A percentile compares a stretch with the other conserved stretches of the same genome.
These are phyloP conservation scores for Aspergillus olivimuriae DNA, from an alignment of 495 filamentous ascomycete genomes.

Conservation along the genomic window DNA sequence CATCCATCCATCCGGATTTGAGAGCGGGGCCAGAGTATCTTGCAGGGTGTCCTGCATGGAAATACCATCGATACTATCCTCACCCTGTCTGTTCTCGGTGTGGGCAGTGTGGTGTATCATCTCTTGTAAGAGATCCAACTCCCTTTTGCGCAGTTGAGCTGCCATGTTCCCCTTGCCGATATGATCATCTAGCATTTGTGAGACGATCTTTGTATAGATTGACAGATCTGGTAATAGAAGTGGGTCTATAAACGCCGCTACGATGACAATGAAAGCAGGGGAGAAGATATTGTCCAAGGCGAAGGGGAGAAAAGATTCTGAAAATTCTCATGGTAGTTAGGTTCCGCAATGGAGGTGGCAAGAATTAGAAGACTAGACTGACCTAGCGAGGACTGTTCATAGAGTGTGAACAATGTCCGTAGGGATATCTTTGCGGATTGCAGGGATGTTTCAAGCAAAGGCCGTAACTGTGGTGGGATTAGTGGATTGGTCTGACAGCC, in stretches of 20 bases:
- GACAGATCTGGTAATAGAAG: conserved; percentile 4
- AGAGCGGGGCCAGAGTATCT: too few species aligned
- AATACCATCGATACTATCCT: too few species aligned
- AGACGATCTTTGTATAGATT: conserved; percentile 1
- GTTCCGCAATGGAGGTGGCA: too few species aligned
- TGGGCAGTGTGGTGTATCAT: background rate
- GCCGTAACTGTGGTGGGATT: background rate
- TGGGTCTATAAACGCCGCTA: conserved; percentile 6
- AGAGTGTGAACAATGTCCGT: background rate
- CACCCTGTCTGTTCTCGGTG: background rate
- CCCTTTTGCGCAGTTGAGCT: background rate
- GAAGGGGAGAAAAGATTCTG: background rate
- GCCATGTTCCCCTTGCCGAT: conserved; percentile 3
- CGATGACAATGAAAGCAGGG: conserved; percentile 3
- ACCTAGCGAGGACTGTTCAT: conserved; percentile 1
- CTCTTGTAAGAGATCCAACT: conserved; percentile 1
- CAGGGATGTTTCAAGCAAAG: background rate
- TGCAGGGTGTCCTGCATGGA: too few species aligned
- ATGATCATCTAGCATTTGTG: conserved; percentile 2
- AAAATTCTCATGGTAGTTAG: too few species aligned
- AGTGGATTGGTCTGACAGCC: background rate
- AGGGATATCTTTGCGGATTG: conserved; percentile 1
- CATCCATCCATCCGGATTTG: background rate
- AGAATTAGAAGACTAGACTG: background rate
- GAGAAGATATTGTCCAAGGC: conserved; percentile 2